phyloP scores from a whole-genome alignment of 1,284 basidiomycete genomes.

The Tremellales sp. region DNA sequence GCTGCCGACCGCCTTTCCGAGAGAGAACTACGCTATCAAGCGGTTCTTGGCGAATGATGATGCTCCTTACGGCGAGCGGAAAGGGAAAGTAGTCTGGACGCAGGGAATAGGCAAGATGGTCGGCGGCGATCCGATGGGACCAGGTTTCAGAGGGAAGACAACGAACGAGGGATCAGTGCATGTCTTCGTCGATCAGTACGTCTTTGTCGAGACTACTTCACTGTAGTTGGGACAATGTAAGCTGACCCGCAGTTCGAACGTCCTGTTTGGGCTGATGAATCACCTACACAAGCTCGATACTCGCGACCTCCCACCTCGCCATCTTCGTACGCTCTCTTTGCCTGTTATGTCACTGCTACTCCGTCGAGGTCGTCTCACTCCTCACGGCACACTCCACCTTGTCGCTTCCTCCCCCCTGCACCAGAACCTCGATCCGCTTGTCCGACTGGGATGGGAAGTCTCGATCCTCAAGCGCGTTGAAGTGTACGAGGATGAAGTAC shows the following conservation, averaged over 20 bases:
- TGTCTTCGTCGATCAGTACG: constrained; percentile 81
- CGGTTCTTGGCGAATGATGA: constrained; percentile 10
- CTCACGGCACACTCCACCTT: constrained; percentile 60
- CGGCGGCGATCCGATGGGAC: constrained; percentile 10
- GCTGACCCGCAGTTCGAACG: constrained; percentile 62
- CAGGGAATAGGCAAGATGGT: constrained; percentile 31
- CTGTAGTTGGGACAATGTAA: neutral
- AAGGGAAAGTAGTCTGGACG: constrained; percentile 33
- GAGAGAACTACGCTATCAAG: constrained; percentile 19
- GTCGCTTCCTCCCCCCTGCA: constrained; percentile 78
- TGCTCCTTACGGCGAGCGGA: constrained; percentile 20
- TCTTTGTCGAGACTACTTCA: constrained; percentile 9
- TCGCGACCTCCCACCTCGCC: constrained; percentile 19
- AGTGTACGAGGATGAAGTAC: constrained; percentile 61
- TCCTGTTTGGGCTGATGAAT: constrained; percentile 69
- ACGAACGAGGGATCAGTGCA: constrained; percentile 63
- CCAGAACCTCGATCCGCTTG: constrained; percentile 64
- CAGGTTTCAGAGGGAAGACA: constrained; percentile 23
- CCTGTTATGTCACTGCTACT: constrained; percentile 65
- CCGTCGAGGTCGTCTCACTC: constrained; percentile 65
- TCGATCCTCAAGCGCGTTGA: constrained; percentile 73
- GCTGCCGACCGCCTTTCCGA: constrained; percentile 18
- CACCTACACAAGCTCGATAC: constrained; percentile 37
- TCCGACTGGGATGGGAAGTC: constrained; percentile 72
- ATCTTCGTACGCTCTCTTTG: constrained; percentile 59